A percentile compares a stretch with the other conserved stretches of the same genome.
phyloP scores from a whole-genome alignment of 108 stramenopile species.

The Fragilariopsis cylindrus region DNA sequence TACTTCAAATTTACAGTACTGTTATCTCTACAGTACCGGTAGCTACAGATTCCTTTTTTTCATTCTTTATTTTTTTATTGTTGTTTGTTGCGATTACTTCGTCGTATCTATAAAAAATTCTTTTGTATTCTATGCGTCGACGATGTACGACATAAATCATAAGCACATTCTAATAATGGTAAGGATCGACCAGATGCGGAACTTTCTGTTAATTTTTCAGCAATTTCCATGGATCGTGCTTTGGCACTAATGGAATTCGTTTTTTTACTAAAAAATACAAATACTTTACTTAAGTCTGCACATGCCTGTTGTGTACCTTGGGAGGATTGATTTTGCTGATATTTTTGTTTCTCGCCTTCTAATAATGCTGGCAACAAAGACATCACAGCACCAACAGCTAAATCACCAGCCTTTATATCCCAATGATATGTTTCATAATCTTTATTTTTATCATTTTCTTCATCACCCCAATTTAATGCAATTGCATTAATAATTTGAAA shows the following conservation, averaged over 20 bases:
- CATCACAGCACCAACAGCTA: slow-evolving; percentile 27
- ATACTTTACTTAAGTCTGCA: slow-evolving; percentile 25
- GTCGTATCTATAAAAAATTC: slow-evolving; percentile 7
- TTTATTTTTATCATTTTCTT: slow-evolving; percentile 7
- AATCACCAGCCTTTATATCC: slow-evolving; percentile 35
- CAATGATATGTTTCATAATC: slow-evolving; percentile 17
- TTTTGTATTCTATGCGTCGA: slow-evolving; percentile 5
- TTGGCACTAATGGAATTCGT: slow-evolving; percentile 31
- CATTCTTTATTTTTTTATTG: too few relatives aligned
- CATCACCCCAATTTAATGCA: slow-evolving; percentile 30
- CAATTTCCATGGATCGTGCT: slow-evolving; percentile 25
- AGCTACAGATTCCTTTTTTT: too few relatives aligned
- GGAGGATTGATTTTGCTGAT: slow-evolving; percentile 13
- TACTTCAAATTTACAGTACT: too few relatives aligned
- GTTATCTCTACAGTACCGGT: too few relatives aligned
- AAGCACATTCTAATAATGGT: slow-evolving; percentile 35
- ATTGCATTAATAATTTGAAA: slow-evolving; percentile 40
- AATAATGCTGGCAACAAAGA: slow-evolving; percentile 32
- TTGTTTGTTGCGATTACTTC: too few relatives aligned
- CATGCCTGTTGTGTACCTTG: slow-evolving; percentile 29
- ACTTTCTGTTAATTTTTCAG: slow-evolving; percentile 31
- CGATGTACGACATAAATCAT: slow-evolving; percentile 32
- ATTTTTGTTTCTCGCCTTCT: slow-evolving; percentile 5
- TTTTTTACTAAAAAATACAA: slow-evolving; percentile 25
- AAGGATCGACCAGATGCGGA: slow-evolving; percentile 11